These are phyloP conservation scores for Ricinus communis DNA, from an alignment of 345 rosid species.

Conservation along the genomic window DNA sequence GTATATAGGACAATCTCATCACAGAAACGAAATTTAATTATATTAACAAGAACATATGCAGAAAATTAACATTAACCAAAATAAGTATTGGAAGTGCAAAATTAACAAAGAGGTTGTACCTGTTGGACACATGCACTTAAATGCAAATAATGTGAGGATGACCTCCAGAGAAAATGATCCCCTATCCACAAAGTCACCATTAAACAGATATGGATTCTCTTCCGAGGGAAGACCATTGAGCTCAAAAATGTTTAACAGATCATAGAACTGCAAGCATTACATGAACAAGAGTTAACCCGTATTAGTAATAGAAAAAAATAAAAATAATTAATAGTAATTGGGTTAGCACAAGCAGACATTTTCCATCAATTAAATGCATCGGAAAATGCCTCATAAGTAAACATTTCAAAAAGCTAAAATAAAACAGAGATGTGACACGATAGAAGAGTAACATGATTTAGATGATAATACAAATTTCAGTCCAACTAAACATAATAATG, in stretches of 20 bases:
- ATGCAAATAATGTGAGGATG: conserved; percentile 89
- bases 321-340: not conserved
- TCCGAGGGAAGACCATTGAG: conserved; percentile 96
- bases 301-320: not conserved
- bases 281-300: conserved; percentile 10
- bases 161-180: conserved; percentile 96
- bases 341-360: conserved; percentile 1
- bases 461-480: not conserved
- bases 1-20: not conserved
- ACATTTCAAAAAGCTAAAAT: not conserved
- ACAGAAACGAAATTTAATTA: not conserved
- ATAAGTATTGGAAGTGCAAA: not conserved
- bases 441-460: not conserved
- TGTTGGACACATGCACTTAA: conserved; percentile 92
- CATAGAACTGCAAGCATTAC: conserved; percentile 75
- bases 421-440: not conserved
- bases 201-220: conserved; percentile 92
- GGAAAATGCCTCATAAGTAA: not conserved
- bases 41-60: not conserved
- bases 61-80: not conserved
- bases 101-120: conserved; percentile 42
- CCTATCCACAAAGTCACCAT: conserved; percentile 98
- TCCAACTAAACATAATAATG: not conserved
- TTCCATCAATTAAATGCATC: not conserved
- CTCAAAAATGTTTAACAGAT: conserved; percentile 86